These are phyloP conservation scores for Ustilago sp. DNA, from an alignment of 1,284 basidiomycete species.

Conservation along the genomic window DNA sequence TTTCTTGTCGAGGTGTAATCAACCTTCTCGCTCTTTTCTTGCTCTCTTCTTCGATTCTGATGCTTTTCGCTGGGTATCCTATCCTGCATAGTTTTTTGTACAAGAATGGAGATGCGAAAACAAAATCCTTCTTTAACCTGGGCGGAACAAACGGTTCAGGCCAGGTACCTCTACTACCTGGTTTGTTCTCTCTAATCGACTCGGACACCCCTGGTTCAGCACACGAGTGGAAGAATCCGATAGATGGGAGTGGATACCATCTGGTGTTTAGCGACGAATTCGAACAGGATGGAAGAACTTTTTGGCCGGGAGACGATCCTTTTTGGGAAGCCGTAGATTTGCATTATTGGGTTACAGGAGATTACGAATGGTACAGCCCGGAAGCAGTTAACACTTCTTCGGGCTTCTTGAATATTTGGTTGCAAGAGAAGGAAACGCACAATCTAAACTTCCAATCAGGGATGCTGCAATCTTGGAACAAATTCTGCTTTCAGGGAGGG, in stretches of 20 bases:
- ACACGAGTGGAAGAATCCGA: slow-evolving; percentile 25
- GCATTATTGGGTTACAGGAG: slow-evolving; percentile 48
- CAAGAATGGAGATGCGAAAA: background rate
- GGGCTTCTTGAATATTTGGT: slow-evolving; percentile 53
- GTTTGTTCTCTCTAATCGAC: slow-evolving; percentile 35
- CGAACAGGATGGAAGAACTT: slow-evolving; percentile 77
- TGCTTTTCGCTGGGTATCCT: slow-evolving; percentile 51
- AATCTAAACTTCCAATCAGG: slow-evolving; percentile 62
- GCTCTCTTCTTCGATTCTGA: slow-evolving; percentile 22
- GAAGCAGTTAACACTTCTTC: slow-evolving; percentile 54
- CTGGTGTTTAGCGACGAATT: slow-evolving; percentile 81
- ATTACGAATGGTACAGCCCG: slow-evolving; percentile 68
- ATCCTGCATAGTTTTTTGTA: slow-evolving; percentile 21
- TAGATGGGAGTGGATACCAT: slow-evolving; percentile 40
- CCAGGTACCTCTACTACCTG: slow-evolving; percentile 49
- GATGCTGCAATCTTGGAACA: slow-evolving; percentile 66
- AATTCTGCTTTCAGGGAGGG: slow-evolving; percentile 65
- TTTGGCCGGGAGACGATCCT: slow-evolving; percentile 69
- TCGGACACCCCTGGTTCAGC: slow-evolving; percentile 33
- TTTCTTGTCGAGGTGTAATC: slow-evolving; percentile 23
- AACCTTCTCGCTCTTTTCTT: slow-evolving; percentile 35
- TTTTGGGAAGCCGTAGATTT: slow-evolving; percentile 64
- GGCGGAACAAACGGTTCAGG: slow-evolving; percentile 74
- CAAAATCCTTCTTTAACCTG: slow-evolving; percentile 72
- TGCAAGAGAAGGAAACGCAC: slow-evolving; percentile 47